Conservation (phyloP, 78 protist species). For the slime mould (Dictyostelium discoideum) region dicty_2.7 NC_007090.3:4871501-4872000, state of each 20-base stretch:
- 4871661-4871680: neutral
- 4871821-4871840: neutral
- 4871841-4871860: conserved; percentile 22
- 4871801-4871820: neutral
- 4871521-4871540: conserved; percentile 14
- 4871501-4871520: conserved; percentile 1
- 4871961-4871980: conserved; percentile 44
- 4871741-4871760: neutral
- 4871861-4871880: conserved; percentile 29
- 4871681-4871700: conserved; percentile 53
- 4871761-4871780: neutral
- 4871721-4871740: neutral
- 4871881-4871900: conserved; percentile 49
- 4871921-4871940: conserved; percentile 53
- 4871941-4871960: conserved; percentile 30
- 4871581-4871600: neutral
- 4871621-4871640: neutral
- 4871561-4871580: neutral
- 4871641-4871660: neutral
- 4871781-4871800: neutral
- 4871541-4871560: neutral
- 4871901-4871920: conserved; percentile 69
- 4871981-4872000: conserved; percentile 59
- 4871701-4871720: conserved; percentile 54
- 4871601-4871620: neutral